phyloP scores from a whole-genome alignment of 805 yeast genomes.

The Dipodascus albidus region DNA sequence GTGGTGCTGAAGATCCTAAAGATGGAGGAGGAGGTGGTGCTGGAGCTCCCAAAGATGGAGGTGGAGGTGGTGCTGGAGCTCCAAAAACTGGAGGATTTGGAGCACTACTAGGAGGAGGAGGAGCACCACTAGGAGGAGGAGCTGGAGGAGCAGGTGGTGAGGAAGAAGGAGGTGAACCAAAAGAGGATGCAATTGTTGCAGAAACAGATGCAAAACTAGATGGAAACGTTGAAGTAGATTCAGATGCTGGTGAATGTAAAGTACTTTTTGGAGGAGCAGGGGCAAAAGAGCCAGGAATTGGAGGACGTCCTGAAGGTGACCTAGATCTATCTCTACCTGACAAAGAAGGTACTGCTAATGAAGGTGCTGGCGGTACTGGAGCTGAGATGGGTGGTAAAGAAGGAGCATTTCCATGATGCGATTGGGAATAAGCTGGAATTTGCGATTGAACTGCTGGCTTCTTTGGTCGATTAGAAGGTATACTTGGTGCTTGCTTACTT shows the following conservation, averaged over 20 bases:
- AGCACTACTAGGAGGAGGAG: conserved; percentile 15
- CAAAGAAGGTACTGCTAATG: conserved; percentile 9
- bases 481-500: conserved; percentile 2
- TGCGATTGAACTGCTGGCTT: conserved; percentile 5
- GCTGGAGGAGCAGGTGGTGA: conserved; percentile 10
- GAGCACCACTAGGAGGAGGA: conserved; percentile 23
- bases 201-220: conserved; percentile 7
- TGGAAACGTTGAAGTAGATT: conserved; percentile 3
- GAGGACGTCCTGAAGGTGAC: conserved; percentile 13
- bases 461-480: conserved; percentile 7
- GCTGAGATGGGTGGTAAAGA: conserved; percentile 11
- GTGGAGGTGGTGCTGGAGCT: conserved; percentile 21
- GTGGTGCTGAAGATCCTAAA: conserved; percentile 4
- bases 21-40: conserved; percentile 6
- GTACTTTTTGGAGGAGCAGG: conserved; percentile 9
- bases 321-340: conserved; percentile 9
- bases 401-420: conserved; percentile 9
- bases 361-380: conserved; percentile 4
- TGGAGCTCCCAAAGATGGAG: conserved; percentile 16
- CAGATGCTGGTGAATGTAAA: conserved; percentile 2
- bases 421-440: conserved; percentile 9
- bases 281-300: conserved; percentile 10
- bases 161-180: conserved; percentile 9
- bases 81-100: conserved; percentile 7
- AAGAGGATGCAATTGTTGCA: conserved; percentile 5